Evolutionary conservation across 352 stramenopile genomes (phyloP).

Genomic region (Thalassiosira mediterranea): DNA sequence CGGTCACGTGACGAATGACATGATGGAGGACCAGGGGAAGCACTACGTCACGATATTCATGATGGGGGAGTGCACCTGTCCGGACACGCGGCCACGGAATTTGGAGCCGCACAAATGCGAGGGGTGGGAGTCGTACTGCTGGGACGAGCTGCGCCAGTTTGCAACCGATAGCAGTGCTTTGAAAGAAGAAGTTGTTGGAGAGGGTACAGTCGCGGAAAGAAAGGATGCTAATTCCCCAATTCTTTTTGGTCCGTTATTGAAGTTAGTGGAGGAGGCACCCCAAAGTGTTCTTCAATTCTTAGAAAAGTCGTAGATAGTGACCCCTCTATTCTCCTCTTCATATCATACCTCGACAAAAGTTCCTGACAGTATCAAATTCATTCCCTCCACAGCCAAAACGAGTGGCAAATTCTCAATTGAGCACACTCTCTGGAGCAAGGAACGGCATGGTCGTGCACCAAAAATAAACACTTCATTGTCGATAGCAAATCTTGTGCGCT

Average conservation of each 20-base stretch:
- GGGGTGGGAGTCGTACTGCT: slow-evolving; percentile 76
- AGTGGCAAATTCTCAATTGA: too few species aligned
- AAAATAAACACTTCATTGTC: neutral
- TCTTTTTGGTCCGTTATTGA: slow-evolving; percentile 76
- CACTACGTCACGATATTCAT: slow-evolving; percentile 85
- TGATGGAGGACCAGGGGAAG: slow-evolving; percentile 72
- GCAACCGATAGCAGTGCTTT: slow-evolving; percentile 3
- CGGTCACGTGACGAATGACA: slow-evolving; percentile 80
- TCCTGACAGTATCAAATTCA: too few species aligned
- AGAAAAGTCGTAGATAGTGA: slow-evolving; percentile 26
- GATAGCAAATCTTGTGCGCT: neutral
- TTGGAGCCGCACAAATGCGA: slow-evolving; percentile 82
- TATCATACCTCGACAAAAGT: too few species aligned
- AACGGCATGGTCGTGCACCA: neutral
- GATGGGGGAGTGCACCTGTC: slow-evolving; percentile 47
- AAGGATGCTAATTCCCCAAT: slow-evolving; percentile 19
- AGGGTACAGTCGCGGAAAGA: neutral
- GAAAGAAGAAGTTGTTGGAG: slow-evolving; percentile 1
- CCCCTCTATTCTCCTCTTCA: too few species aligned
- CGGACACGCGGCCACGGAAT: slow-evolving; percentile 40
- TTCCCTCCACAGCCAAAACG: too few species aligned
- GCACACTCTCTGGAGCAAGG: too few species aligned
- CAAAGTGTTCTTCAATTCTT: slow-evolving; percentile 60
- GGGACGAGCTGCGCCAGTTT: slow-evolving; percentile 64
- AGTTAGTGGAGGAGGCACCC: slow-evolving; percentile 65